phyloP scores from a whole-genome alignment of 2,329 filamentous ascomycete genomes.

The Ceratocystis diversiconidia region DNA sequence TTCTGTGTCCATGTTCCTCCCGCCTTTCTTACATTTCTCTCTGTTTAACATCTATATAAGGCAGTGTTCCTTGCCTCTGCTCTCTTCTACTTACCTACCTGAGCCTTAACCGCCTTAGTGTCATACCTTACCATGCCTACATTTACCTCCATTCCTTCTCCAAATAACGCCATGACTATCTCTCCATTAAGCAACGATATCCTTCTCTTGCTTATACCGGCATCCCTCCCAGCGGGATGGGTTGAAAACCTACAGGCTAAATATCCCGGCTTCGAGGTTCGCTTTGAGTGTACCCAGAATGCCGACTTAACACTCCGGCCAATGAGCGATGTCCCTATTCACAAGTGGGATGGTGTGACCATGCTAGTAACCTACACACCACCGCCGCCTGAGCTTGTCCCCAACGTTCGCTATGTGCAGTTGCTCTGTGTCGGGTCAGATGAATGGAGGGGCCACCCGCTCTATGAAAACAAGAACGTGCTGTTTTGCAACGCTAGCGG shows the following conservation, averaged over 20 bases:
- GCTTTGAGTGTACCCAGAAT: conserved; percentile 21
- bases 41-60: too few species aligned
- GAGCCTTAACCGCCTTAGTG: not conserved
- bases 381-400: conserved; percentile 31
- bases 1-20: not conserved
- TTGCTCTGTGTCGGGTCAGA: conserved; percentile 42
- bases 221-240: conserved; percentile 24
- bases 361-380: conserved; percentile 33
- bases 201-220: conserved; percentile 30
- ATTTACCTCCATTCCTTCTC: not conserved
- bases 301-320: conserved; percentile 24
- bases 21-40: not conserved
- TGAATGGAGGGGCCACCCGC: conserved; percentile 31
- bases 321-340: conserved; percentile 22
- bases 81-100: not conserved
- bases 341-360: conserved; percentile 36
- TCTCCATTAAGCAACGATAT: conserved; percentile 26
- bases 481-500: conserved; percentile 42
- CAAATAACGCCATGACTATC: not conserved
- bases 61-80: not conserved
- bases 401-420: conserved; percentile 39
- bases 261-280: conserved; percentile 33
- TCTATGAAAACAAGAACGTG: conserved; percentile 38
- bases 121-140: not conserved
- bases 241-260: conserved; percentile 26